phyloP scores from a whole-genome alignment of 108 stramenopile species.

The Cyclostephanos invisitatus region DNA sequence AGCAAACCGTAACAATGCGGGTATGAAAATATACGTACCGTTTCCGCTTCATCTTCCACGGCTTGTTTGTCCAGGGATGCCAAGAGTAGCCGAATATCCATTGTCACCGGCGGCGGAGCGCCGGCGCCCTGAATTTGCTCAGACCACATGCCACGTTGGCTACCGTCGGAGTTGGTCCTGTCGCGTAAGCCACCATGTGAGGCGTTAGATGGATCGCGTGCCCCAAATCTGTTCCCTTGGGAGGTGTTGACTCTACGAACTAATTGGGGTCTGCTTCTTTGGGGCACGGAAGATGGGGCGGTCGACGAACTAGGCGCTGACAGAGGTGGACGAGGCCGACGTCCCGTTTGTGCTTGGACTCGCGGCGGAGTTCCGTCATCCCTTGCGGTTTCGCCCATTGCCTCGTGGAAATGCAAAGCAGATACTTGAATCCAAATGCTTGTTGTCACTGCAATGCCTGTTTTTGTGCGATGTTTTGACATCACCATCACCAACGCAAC shows the following conservation, averaged over 20 bases:
- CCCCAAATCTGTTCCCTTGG: background rate
- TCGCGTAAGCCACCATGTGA: background rate
- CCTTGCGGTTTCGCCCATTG: background rate
- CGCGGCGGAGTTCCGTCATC: background rate
- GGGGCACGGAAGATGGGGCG: background rate
- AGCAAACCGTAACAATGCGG: background rate
- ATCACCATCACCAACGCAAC: too few species aligned
- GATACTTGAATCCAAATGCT: too few species aligned
- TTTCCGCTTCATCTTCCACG: constrained; percentile 44
- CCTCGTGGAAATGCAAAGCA: too few species aligned
- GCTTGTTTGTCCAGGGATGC: constrained; percentile 40
- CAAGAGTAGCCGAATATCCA: constrained; percentile 22
- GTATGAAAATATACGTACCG: constrained; percentile 19
- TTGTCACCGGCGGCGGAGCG: background rate
- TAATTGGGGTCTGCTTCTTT: background rate
- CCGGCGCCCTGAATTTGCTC: background rate
- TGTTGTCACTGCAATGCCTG: too few species aligned
- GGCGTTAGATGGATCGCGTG: background rate
- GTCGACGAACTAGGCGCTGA: background rate
- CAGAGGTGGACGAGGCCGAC: background rate
- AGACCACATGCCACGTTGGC: background rate
- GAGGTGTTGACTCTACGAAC: background rate
- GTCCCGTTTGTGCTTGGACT: background rate
- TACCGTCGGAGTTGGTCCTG: background rate
- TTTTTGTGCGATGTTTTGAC: too few species aligned